Evolutionary conservation across 768 basidiomycete species (phyloP), one percentile per base, ranked within the genome.

Genomic region (Nidula microcarpa): DNA sequence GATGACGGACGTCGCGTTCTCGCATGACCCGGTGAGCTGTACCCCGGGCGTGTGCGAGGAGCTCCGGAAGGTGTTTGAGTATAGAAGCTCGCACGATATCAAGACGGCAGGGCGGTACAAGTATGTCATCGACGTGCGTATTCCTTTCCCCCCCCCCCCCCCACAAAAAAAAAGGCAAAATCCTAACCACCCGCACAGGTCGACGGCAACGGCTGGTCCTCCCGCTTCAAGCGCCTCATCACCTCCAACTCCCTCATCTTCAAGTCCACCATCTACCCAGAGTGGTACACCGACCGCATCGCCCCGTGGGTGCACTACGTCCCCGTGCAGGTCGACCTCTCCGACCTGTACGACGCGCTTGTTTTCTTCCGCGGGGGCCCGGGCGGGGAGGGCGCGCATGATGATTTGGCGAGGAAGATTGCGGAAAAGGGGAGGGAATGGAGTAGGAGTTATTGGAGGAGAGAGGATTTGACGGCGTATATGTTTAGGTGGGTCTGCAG

Each of bases 261-360:
- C 66, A 86, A 87, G 59, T 71, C 81, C 39, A 86, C 82, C 0
- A 69, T 83, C 46, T 86, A 82, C 60, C 85, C 84, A 0, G 85
- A 86, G 62, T 87, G 80, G 81, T 84, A 74, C 53, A 70, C 61
- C 1, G 79, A 82, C 53, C 73, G 81, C 30, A 69, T 81, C 47
- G 74, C 68, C 30, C 82, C 86, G 0, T 88, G 86, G 85, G 78
- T 87, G 2, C 88, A 91, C 64, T 91, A 86, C 58, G 73, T 89
- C 10, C 87, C 88, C 1, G 69, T 89, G 8, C 81, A 84, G 58
- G 62, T 80, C 0, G 82, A 85, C 55, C 76, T 84, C 30, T 72
- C 78, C 0, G 87, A 91, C 62, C 61, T 92, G 7, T 80, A 85
- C 66, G 90, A 91, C 58, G 68, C 80, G 1, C 76, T 89, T 34